A percentile compares a stretch with the other conserved stretches of the same genome.
phyloP scores from a whole-genome alignment of 306 rosid genomes.

The Cucurbita argyrosperma region DNA sequence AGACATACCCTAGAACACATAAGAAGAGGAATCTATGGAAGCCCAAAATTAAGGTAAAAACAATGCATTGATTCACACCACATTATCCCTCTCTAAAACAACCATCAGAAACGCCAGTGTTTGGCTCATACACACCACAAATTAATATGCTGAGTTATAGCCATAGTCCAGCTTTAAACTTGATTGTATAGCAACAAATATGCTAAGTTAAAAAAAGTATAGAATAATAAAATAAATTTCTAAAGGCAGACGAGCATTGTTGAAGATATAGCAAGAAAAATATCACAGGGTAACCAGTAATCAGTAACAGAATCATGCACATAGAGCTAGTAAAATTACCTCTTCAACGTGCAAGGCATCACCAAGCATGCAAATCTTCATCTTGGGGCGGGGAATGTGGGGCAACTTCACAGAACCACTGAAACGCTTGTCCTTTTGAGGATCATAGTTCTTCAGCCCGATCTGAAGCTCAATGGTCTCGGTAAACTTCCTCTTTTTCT shows the following conservation, averaged over 20 bases:
- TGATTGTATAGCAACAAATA: not conserved
- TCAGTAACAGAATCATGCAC: not conserved
- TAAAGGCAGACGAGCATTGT: not conserved
- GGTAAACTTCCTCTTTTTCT: constrained; percentile 43
- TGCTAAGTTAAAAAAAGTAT: too few species aligned
- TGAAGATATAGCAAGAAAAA: not conserved
- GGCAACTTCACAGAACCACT: constrained; percentile 78
- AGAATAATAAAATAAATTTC: not conserved
- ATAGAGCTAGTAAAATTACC: constrained; percentile 19
- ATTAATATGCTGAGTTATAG: too few species aligned
- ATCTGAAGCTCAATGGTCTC: constrained; percentile 83
- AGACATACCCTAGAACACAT: not conserved
- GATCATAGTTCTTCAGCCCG: constrained; percentile 74
- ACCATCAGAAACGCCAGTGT: not conserved
- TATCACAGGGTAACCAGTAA: not conserved
- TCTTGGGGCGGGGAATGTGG: constrained; percentile 76
- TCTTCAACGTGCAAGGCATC: constrained; percentile 89
- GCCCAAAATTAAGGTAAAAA: too few species aligned
- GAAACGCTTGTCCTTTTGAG: constrained; percentile 82
- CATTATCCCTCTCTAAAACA: not conserved
- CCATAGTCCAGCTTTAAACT: not conserved
- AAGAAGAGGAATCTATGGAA: too few species aligned
- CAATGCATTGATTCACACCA: too few species aligned
- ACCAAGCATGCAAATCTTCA: constrained; percentile 87
- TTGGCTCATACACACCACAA: not conserved